Base-by-base conservation (phyloP, 805 yeast species). In the Hanseniaspora vineae region DNA sequence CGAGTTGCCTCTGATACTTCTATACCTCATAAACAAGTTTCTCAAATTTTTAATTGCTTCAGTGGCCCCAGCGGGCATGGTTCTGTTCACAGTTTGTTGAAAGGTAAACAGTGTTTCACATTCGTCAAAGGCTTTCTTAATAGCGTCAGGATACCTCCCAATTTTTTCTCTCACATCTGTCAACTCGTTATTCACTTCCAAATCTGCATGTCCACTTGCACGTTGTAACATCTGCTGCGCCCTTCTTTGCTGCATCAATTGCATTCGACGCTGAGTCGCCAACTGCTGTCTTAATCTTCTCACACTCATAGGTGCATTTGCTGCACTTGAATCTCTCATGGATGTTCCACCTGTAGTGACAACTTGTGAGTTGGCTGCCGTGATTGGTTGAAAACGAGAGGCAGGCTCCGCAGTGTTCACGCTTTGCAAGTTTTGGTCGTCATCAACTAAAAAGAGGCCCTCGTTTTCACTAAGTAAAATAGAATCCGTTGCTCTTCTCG, bases 401-500 rank as follows among this genome's bases (percentile, higher is more conserved):
- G n/a, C n/a, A 23, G 29, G 29, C 29, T 23, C 29, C 8, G 14
- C 37, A 13, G 37, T 33, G 37, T 33, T 33, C 15, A 33, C 39
- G 13, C 29, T 37, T n/a, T 35, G 42, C 15, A 37, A n/a, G 23
- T 35, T 20, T 29, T 33, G 29, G 12, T 37, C 42, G 8, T 17
- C 31, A 6, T 20, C 31, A 15, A 11, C 35, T 13, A 31, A 15
- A 17, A 46, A 42, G 11, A 46, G 12, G 20, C 29, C 29, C 8
- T 39, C 18, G 15, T 33, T 23, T 14, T 42, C 37, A 35, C 35
- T 42, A 14, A 47, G 39, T 10, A 47, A 37, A 14, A 47, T 35
- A 18, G 47, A 44, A 14, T 47, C 47, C 3, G 50, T 47, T 1
- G 50, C 47, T 42, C 50, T 44, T 35, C 50, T 23, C 1, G 50